A percentile compares a stretch with the other conserved stretches of the same genome.
Evolutionary conservation across 2,329 filamentous ascomycete species (phyloP).

Genomic region (Neoscytalidium dimidiatum): DNA sequence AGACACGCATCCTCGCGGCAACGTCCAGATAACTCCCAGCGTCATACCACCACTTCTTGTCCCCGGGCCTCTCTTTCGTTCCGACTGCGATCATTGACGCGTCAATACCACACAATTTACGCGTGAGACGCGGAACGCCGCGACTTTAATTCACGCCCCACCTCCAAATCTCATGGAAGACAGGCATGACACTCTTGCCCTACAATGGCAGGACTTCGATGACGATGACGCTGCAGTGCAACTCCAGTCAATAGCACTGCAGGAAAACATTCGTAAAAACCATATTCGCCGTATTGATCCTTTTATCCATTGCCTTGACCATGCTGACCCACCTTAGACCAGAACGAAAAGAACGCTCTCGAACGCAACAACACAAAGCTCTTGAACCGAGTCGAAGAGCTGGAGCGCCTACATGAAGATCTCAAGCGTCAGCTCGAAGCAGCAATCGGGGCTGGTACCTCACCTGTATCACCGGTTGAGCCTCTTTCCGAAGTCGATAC

Average conservation of each 20-base stretch:
- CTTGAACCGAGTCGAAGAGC: neutral
- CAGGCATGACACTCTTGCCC: neutral
- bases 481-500: neutral
- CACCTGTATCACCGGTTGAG: neutral
- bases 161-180: constrained; percentile 14
- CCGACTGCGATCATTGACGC: neutral
- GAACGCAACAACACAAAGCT: constrained; percentile 1
- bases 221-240: neutral
- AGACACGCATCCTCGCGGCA: neutral
- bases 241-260: neutral
- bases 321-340: neutral
- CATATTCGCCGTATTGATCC: neutral
- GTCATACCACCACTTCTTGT: neutral
- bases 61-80: neutral
- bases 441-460: neutral
- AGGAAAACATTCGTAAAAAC: neutral
- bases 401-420: constrained; percentile 21
- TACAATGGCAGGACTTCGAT: neutral
- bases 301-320: neutral
- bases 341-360: neutral
- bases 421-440: constrained; percentile 22
- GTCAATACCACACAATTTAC: neutral
- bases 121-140: neutral
- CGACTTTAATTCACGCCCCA: neutral
- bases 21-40: neutral